Evolutionary conservation across 345 rosid species (phyloP).

Genomic region (Pugionium dolabratum): DNA sequence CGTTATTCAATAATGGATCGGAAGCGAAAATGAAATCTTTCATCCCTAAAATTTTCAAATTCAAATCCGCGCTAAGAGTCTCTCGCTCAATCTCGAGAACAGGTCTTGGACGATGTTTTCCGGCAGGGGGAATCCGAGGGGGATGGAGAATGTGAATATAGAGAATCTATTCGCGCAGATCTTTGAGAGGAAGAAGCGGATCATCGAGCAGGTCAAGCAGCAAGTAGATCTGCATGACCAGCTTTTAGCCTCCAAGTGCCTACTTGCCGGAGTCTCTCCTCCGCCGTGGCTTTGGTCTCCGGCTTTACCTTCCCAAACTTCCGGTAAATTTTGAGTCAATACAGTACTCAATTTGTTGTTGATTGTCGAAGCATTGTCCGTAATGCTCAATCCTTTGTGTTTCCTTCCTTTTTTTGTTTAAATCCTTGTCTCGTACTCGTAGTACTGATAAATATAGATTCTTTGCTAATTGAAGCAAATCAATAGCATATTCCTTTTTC

Average conservation of each 20-base stretch:
- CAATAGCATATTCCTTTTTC: not conserved
- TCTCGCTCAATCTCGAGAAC: conserved; percentile 26
- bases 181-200: conserved; percentile 66
- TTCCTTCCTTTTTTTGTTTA: not conserved
- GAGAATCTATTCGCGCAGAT: conserved; percentile 69
- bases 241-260: conserved; percentile 67
- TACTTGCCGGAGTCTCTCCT: conserved; percentile 66
- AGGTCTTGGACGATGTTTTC: conserved; percentile 34
- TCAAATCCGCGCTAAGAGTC: conserved; percentile 38
- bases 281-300: conserved; percentile 72
- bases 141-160: conserved; percentile 40
- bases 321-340: conserved; percentile 38
- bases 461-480: conserved; percentile 3
- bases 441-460: not conserved
- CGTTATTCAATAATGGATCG: not conserved
- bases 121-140: conserved; percentile 34
- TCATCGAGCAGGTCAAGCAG: conserved; percentile 59
- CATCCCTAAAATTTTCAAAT: conserved; percentile 39
- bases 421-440: no score
- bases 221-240: conserved; percentile 65
- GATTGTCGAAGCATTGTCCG: conserved; percentile 13
- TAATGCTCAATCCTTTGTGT: not conserved
- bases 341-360: not conserved
- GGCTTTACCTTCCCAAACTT: conserved; percentile 38
- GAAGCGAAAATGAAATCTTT: conserved; percentile 8